Conservation (phyloP, 805 yeast genomes). For the Candida boidinii region DNA sequence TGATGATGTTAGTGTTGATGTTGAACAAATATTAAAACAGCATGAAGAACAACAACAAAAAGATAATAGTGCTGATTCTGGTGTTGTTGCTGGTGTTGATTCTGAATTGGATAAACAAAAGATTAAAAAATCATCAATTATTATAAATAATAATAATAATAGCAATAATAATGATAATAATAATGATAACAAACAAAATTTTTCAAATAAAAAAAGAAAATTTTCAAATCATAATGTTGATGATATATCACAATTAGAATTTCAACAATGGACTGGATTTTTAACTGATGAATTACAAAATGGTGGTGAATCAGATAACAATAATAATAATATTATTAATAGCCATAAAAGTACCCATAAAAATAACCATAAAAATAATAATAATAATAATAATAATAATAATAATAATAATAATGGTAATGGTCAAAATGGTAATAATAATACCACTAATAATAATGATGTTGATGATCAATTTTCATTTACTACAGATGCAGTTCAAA, state of each 20-base stretch:
- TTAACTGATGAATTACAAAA: constrained; percentile 27
- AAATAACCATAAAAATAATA: not conserved
- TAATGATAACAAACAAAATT: constrained; percentile 3
- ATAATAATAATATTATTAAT: not conserved
- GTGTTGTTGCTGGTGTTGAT: too few species aligned
- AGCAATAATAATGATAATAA: constrained; percentile 1
- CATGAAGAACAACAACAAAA: constrained; percentile 8
- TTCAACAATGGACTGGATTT: constrained; percentile 48
- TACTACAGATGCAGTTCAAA: too few species aligned
- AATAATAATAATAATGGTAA: not conserved
- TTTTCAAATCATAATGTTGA: constrained; percentile 32
- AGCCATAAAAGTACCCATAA: not conserved
- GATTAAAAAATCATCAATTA: constrained; percentile 5
- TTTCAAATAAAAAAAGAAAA: constrained; percentile 23
- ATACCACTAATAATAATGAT: too few species aligned
- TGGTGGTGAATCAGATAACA: constrained; percentile 10
- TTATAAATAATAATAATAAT: constrained; percentile 1
- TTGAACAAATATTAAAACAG: too few species aligned
- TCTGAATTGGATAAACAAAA: constrained; percentile 15
- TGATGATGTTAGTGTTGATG: constrained; percentile 5
- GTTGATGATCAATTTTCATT: too few species aligned
- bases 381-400: not conserved
- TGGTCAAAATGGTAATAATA: too few species aligned
- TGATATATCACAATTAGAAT: constrained; percentile 36
- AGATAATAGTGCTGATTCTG: constrained; percentile 21